Evolutionary conservation across 176 grass and related monocot species (phyloP).

Genomic region (Carex littledalei): DNA sequence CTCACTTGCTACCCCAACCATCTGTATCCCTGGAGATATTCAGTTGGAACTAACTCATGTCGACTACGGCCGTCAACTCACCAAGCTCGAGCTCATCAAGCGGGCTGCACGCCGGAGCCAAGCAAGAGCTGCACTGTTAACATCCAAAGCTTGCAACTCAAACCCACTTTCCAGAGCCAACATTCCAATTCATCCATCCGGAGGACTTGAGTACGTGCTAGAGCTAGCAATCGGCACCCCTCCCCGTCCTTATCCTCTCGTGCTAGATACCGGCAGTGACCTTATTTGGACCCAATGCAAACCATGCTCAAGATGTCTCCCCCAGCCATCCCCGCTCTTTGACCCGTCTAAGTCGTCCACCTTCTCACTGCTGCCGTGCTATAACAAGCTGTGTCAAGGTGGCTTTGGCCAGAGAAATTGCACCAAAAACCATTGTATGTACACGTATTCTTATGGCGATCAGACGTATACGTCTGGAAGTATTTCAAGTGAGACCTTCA

Average conservation of each 20-base stretch:
- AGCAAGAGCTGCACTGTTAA: background rate
- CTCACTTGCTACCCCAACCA: background rate
- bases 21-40: background rate
- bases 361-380: constrained; percentile 44
- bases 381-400: constrained; percentile 35
- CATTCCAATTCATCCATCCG: constrained; percentile 11
- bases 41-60: constrained; percentile 12
- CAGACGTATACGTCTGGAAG: constrained; percentile 33
- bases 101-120: constrained; percentile 30
- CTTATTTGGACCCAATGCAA: constrained; percentile 59
- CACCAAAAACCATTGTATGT: constrained; percentile 44
- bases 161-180: background rate
- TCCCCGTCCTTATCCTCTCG: constrained; percentile 24
- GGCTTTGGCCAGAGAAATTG: constrained; percentile 33
- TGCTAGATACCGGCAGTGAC: constrained; percentile 45
- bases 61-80: background rate
- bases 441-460: constrained; percentile 60
- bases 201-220: constrained; percentile 5
- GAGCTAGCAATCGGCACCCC: constrained; percentile 47
- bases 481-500: constrained; percentile 47
- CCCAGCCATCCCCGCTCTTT: constrained; percentile 46
- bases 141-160: background rate
- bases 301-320: constrained; percentile 42
- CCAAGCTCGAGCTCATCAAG: constrained; percentile 13
- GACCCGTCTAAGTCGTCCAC: constrained; percentile 38